Percentiles rank a stretch among this genome's conserved stretches.
Conservation (phyloP, 2,329 filamentous ascomycete genomes). For the Sporothrix variecibatus region DNA sequence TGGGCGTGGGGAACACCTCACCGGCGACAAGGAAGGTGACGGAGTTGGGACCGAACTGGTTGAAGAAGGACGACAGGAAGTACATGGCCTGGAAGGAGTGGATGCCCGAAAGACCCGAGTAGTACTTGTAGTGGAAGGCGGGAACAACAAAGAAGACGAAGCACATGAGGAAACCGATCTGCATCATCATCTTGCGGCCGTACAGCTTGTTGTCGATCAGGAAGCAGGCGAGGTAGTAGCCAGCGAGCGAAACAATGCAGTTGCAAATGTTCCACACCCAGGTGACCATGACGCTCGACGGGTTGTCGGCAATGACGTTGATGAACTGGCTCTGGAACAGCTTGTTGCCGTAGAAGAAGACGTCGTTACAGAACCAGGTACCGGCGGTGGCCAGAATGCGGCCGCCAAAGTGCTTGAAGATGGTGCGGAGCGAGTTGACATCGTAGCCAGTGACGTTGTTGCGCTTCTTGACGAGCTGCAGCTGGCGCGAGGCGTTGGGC, state of each 20-base stretch:
- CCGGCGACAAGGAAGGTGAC: conserved; percentile 96
- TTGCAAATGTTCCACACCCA: conserved; percentile 96
- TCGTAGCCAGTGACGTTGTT: conserved; percentile 89
- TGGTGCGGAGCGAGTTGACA: conserved; percentile 74
- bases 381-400: conserved; percentile 84
- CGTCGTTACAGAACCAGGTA: conserved; percentile 93
- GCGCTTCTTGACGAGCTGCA: conserved; percentile 82
- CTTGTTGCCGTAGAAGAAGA: conserved; percentile 86
- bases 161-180: conserved; percentile 86
- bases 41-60: conserved; percentile 95
- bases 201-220: conserved; percentile 96
- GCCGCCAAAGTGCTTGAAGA: conserved; percentile 80
- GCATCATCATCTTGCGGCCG: conserved; percentile 95
- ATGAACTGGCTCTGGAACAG: conserved; percentile 34
- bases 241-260: conserved; percentile 78
- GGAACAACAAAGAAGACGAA: conserved; percentile 94
- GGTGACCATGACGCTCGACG: conserved; percentile 70
- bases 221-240: conserved; percentile 88
- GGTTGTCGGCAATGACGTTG: conserved; percentile 32
- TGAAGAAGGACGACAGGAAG: conserved; percentile 97
- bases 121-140: conserved; percentile 85
- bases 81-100: conserved; percentile 97
- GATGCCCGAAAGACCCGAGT: conserved; percentile 69
- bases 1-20: conserved; percentile 92
- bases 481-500: conserved; percentile 81